Percentiles rank a stretch among this genome's conserved stretches.
Conservation (phyloP, 768 basidiomycete species). For the Lyophyllum semitale region DNA sequence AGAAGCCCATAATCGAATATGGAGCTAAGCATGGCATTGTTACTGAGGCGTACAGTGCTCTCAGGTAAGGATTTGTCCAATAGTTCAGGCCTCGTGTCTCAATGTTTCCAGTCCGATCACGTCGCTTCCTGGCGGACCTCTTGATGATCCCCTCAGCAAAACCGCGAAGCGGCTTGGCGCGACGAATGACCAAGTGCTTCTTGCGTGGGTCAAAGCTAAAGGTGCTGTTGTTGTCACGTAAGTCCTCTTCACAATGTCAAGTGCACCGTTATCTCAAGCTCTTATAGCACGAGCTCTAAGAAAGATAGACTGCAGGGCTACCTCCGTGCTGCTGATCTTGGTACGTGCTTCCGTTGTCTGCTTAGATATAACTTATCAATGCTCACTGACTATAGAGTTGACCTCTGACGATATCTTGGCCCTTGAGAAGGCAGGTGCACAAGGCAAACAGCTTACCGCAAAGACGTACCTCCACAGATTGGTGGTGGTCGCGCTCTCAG, state of each 20-base stretch:
- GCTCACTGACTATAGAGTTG: conserved; percentile 36
- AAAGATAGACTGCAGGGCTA: conserved; percentile 68
- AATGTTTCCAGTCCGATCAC: conserved; percentile 59
- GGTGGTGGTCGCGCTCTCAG: conserved; percentile 19
- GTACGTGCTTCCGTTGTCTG: conserved; percentile 31
- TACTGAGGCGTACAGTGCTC: conserved; percentile 71
- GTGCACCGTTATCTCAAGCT: not conserved
- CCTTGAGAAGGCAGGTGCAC: conserved; percentile 59
- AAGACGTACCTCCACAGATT: conserved; percentile 12
- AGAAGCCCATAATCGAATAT: conserved; percentile 58
- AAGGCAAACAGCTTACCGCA: conserved; percentile 24
- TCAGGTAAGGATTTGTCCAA: conserved; percentile 46
- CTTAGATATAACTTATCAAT: not conserved
- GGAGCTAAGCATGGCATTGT: conserved; percentile 59
- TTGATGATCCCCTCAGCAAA: conserved; percentile 57
- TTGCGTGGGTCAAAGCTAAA: conserved; percentile 75
- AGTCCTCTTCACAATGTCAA: conserved; percentile 1
- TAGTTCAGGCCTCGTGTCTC: not conserved
- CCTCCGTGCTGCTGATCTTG: conserved; percentile 63
- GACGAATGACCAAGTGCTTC: conserved; percentile 64
- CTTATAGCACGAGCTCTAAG: conserved; percentile 62
- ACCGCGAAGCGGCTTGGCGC: conserved; percentile 54
- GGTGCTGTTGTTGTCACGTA: conserved; percentile 68
- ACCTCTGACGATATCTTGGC: conserved; percentile 50
- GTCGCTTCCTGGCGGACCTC: conserved; percentile 56